Evolutionary conservation across 768 basidiomycete species (phyloP), one percentile per base, ranked within the genome.

Genomic region (Candolleomyces eurysporus): DNA sequence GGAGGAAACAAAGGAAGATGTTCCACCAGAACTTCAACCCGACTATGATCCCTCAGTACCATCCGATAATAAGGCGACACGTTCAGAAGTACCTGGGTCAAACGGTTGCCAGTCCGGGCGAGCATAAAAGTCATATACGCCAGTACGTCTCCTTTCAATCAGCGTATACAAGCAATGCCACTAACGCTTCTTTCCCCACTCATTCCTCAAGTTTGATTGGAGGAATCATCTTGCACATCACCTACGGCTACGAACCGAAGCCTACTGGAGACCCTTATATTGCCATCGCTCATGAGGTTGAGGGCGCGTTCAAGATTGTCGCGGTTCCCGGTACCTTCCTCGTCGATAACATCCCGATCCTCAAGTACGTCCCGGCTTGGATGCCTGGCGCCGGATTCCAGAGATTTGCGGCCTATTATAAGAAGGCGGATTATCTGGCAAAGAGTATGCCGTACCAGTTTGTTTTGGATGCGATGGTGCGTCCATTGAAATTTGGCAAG

Each of bases 321-420:
- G 63, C 64, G 46, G 9, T 71, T 67, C 43, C 74, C 65, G 31
- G 70, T 43, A 21, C 58, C 16, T 63, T 67, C 52, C 53, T 64
- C 22, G 61, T 64, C n/a, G 61, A 68, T 60, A 17, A 63, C n/a
- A 40, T 66, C 30, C 67, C 67, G 14, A 17, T 53, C 4, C 53
- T 78, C 22, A 70, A 66, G 13, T 67, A 76, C 58, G 62, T 76
- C n/a, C 78, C 78, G 0, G 55, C 60, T 0, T 79, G 77, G 77
- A 58, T 78, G 36, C 76, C 77, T 19, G 75, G 76, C 11, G 73
- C 73, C 8, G 69, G 68, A 1, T 78, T 73, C 67, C 69, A 73
- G 62, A 63, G 61, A 16, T 51, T 58, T 21, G 66, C 66, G n/a
- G 54, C 43, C 14, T 26, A 54, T n/a, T 65, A 56, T 21, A 56